Conservation (phyloP, 768 basidiomycete species). For the Kwoniella dendrophila region DNA sequence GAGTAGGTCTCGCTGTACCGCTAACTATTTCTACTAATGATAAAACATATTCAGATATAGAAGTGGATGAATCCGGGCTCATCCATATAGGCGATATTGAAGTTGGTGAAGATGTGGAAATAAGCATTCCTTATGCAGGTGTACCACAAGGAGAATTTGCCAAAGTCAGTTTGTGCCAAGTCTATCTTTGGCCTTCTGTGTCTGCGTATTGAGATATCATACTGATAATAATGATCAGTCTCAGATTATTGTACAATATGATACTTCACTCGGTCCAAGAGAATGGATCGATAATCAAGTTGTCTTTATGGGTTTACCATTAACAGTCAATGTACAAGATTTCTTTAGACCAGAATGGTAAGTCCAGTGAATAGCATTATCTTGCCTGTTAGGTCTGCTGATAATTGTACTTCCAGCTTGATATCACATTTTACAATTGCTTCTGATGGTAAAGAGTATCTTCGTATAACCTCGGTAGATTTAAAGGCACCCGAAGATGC, state of each 20-base stretch:
- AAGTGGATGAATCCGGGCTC: not conserved
- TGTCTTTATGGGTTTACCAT: slow-evolving; percentile 68
- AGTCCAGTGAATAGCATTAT: slow-evolving; percentile 23
- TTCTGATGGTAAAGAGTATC: slow-evolving; percentile 72
- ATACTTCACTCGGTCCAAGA: slow-evolving; percentile 56
- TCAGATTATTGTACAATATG: slow-evolving; percentile 69
- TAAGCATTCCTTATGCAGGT: slow-evolving; percentile 52
- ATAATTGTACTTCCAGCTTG: slow-evolving; percentile 63
- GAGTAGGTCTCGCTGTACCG: not conserved
- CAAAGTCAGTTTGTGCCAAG: slow-evolving; percentile 12
- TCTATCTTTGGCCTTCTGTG: too few relatives aligned
- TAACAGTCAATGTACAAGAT: slow-evolving; percentile 93
- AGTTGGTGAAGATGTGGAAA: slow-evolving; percentile 26
- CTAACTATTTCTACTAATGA: not conserved
- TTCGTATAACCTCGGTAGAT: slow-evolving; percentile 63
- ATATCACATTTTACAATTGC: slow-evolving; percentile 90
- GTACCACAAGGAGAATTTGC: slow-evolving; percentile 59
- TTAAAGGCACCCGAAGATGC: slow-evolving; percentile 21
- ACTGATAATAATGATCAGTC: slow-evolving; percentile 60
- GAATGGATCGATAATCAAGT: slow-evolving; percentile 31
- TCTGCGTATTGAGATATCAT: not conserved
- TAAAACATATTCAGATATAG: not conserved
- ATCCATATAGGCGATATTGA: slow-evolving; percentile 23
- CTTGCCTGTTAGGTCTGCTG: not conserved
- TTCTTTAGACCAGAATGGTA: slow-evolving; percentile 87